Evolutionary conservation across 345 rosid genomes (phyloP).

Genomic region (Camelina neglecta): DNA sequence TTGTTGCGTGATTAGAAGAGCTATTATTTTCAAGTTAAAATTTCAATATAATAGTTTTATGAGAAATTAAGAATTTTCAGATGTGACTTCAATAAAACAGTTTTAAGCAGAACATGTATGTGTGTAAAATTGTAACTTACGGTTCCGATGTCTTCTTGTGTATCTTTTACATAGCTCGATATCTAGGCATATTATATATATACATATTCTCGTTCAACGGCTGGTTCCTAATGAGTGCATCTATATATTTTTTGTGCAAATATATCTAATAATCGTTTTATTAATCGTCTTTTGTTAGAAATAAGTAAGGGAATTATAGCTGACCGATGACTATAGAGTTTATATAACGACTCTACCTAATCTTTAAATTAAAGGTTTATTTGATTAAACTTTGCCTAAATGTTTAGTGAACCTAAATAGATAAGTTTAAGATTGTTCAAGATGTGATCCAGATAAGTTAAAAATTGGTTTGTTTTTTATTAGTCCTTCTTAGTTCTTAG

Average conservation of each 20-base stretch:
- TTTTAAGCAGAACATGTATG: not conserved
- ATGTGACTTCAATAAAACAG: constrained; percentile 14
- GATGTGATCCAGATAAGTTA: constrained; percentile 21
- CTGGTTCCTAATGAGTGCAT: not conserved
- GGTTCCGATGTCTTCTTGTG: constrained; percentile 10
- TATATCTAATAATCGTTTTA: constrained; percentile 10
- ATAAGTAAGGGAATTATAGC: not conserved
- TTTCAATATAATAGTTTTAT: too few species aligned
- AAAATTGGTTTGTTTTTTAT: constrained; percentile 1
- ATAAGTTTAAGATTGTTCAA: constrained; percentile 3
- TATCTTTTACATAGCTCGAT: not conserved
- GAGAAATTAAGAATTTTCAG: not conserved
- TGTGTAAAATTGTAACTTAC: not conserved
- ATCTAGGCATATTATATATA: not conserved
- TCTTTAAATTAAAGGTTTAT: not conserved
- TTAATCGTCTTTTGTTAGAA: not conserved
- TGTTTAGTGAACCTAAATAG: constrained; percentile 7
- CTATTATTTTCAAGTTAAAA: constrained; percentile 20
- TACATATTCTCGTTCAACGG: not conserved
- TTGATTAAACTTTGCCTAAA: not conserved
- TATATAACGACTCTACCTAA: not conserved
- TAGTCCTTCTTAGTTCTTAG: not conserved
- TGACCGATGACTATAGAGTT: not conserved
- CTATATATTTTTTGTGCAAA: not conserved
- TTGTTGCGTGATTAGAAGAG: constrained; percentile 35